Evolutionary conservation across 306 rosid genomes (phyloP), one percentile per base, ranked within the genome.

Genomic region (Cucurbita maxima): DNA sequence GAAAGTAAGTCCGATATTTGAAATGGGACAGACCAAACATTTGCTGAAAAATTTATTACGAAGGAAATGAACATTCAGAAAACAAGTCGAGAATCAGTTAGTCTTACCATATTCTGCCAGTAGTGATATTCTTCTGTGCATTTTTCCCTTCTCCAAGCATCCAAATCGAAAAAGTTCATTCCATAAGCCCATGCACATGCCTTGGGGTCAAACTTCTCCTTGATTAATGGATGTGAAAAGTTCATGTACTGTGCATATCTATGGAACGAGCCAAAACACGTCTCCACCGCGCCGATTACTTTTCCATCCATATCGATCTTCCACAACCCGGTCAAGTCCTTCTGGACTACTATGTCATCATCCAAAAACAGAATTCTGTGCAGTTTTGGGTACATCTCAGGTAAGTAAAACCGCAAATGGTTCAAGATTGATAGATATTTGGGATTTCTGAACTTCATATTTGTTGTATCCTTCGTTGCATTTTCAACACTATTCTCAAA

Each of bases 41-140:
- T 44, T 10, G 55, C 34, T 90, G 84, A 86, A 79, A 92, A 71
- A 54, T 90, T 81, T 92, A 86, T 89, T 1, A 96, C 79, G 15
- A 3, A 89, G 80, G 74, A 92, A 92, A 78, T 92, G 91, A 67
- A 67, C 72, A 43, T 41, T 44, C 72, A 67, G 18, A 43, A 44
- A 11, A 67, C 20, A 68, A 45, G 34, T 44, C 44, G 72, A 66
- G 72, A 19, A 43, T 51, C 38, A 61, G 50, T 64, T 64, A 0
- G 8, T 44, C 73, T 68, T 68, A 68, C 73, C 73, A 68, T 68
- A 68, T 45, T 68, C 56, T 68, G 73, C 73, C 73, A 68, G n/a
- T 68, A 68, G 41, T 68, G 73, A 22, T 68, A 68, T 7, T 68
- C 56, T 68, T 68, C 73, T 68, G 73, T 68, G 56, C 73, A 68